Evolutionary conservation across 2,329 filamentous ascomycete genomes (phyloP).

Genomic region (Nigrospora osmanthi): DNA sequence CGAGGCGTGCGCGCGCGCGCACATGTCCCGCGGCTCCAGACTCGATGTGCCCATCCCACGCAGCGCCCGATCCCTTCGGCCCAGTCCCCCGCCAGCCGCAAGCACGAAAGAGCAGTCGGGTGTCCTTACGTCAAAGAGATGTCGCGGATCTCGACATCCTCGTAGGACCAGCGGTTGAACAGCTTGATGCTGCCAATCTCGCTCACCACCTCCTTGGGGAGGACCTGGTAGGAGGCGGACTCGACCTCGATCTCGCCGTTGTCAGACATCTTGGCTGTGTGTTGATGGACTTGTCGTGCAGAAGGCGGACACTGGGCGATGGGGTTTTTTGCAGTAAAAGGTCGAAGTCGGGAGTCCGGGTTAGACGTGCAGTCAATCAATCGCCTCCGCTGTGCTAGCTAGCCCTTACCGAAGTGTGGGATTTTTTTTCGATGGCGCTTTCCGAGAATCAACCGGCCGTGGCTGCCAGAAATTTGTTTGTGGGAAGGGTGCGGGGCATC

Average conservation of each 20-base stretch:
- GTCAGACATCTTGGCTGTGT: constrained; percentile 62
- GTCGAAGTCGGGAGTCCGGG: not conserved
- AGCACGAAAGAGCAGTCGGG: constrained; percentile 15
- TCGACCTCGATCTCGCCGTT: constrained; percentile 74
- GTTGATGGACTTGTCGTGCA: not conserved
- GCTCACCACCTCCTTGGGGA: constrained; percentile 70
- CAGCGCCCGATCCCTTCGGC: not conserved
- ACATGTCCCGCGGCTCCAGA: too few species aligned
- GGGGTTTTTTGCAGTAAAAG: not conserved
- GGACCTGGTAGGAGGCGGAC: constrained; percentile 53
- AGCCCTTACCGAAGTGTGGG: too few species aligned
- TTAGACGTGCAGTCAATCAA: too few species aligned
- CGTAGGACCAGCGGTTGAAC: constrained; percentile 74
- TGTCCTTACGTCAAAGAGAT: constrained; percentile 95
- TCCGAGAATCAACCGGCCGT: too few species aligned
- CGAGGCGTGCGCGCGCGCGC: too few species aligned
- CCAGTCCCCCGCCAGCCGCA: not conserved
- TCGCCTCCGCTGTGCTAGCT: too few species aligned
- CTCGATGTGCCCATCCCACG: too few species aligned
- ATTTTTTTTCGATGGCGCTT: too few species aligned
- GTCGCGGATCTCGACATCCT: constrained; percentile 98
- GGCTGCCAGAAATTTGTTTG: too few species aligned
- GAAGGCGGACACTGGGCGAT: constrained; percentile 2
- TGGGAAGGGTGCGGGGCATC: too few species aligned
- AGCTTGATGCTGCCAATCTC: constrained; percentile 77